Evolutionary conservation across 1,284 basidiomycete species (phyloP), one percentile per base, ranked within the genome.

Genomic region (Papiliotrema terrestris): DNA sequence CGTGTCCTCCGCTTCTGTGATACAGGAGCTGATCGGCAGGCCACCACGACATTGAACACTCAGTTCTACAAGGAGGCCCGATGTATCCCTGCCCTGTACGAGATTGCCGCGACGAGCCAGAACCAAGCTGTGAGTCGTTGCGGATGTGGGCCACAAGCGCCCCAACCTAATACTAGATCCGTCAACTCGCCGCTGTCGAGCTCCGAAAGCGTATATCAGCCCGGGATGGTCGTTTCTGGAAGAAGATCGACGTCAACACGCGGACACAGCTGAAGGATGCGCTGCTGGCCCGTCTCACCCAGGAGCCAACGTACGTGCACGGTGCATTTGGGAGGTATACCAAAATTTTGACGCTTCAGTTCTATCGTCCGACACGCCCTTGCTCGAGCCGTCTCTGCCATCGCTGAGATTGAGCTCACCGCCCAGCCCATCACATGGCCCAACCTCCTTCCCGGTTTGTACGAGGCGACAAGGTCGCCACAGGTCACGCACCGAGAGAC

Each of bases 121-220:
- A 89, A 94, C 68, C 79, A 73, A 41, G 76, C 76, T 67, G 80
- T 81, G 51, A 65, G 78, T 68, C 11, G 65, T 11, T 11, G 29
- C 29, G 29, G 29, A 5, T 32, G 29, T 38, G 26, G 32, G 22
- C 35, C 20, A 20, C 17, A 46, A 20, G 11, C n/a, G 43, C 13
- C 14, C 37, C 35, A 35, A 19, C 47, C 14, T 39, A 8, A 8
- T 11, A 13, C 23, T 61, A 96, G 92, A 86, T 97, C 58, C 90
- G 95, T 54, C 96, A 99, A 85, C 84, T 99, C 22, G 91, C 94
- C 49, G 92, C 94, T n/a, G 94, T 98, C 56, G 96, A 99, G 80
- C 82, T 98, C 70, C 83, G 96, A 65, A 99, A 99, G 82, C 88
- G 95, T 59, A 83, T 98, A 55, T 77, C 82, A 25, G 83, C 86